Conservation (phyloP, 257 asterid species). For the Salvia miltiorrhiza region DNA sequence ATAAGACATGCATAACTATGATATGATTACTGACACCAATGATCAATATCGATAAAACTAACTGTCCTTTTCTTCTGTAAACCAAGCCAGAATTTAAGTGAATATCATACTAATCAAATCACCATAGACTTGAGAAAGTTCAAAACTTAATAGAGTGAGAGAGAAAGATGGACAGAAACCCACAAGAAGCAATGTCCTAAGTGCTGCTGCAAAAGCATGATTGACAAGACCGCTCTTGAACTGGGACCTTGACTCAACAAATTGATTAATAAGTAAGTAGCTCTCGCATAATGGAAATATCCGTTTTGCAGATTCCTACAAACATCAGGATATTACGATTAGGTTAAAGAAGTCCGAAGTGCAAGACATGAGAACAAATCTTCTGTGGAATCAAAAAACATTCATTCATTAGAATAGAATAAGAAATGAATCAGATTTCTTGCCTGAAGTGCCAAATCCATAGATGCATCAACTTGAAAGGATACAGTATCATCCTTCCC, state of each 20-base stretch:
- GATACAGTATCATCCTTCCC: constrained; percentile 55
- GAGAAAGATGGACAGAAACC: constrained; percentile 26
- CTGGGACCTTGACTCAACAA: constrained; percentile 90
- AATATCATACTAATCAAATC: background rate
- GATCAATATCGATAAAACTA: background rate
- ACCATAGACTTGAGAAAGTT: background rate
- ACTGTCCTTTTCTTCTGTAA: background rate
- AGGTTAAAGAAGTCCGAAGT: background rate
- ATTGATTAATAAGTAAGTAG: constrained; percentile 66
- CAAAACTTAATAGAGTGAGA: background rate
- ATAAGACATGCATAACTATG: background rate
- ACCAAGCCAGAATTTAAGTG: background rate
- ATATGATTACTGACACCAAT: background rate
- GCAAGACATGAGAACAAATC: constrained; percentile 5
- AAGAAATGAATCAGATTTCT: constrained; percentile 13
- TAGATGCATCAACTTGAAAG: constrained; percentile 82
- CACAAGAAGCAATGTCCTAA: constrained; percentile 86
- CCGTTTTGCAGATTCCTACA: constrained; percentile 90
- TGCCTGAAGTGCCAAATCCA: constrained; percentile 97
- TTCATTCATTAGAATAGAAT: constrained; percentile 1
- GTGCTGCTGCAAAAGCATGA: constrained; percentile 97
- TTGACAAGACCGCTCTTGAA: constrained; percentile 90
- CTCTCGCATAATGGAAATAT: constrained; percentile 86
- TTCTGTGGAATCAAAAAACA: background rate
- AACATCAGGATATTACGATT: constrained; percentile 7